Evolutionary conservation across 2,329 filamentous ascomycete species (phyloP).

Genomic region (Penicillium sp.): DNA sequence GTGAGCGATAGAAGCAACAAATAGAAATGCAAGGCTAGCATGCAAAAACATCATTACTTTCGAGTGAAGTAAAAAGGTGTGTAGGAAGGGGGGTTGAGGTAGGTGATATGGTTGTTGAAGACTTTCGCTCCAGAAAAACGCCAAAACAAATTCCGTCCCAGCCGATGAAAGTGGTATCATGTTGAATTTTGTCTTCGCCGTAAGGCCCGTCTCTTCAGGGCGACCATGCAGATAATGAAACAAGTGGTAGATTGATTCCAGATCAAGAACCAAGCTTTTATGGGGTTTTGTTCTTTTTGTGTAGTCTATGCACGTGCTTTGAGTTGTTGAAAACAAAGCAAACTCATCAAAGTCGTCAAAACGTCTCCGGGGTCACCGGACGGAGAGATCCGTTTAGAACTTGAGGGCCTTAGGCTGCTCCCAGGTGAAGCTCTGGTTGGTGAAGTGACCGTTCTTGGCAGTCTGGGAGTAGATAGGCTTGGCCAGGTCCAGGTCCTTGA

Average conservation of each 20-base stretch:
- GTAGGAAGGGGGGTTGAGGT: constrained; percentile 19
- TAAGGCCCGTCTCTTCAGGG: constrained; percentile 38
- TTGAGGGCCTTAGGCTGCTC: constrained; percentile 96
- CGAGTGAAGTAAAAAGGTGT: constrained; percentile 12
- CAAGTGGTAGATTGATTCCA: constrained; percentile 30
- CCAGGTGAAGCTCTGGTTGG: constrained; percentile 97
- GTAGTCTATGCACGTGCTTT: constrained; percentile 50
- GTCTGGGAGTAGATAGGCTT: constrained; percentile 98
- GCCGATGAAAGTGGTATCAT: constrained; percentile 53
- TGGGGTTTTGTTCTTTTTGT: constrained; percentile 30
- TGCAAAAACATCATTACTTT: constrained; percentile 3
- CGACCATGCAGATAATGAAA: constrained; percentile 46
- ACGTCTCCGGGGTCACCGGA: constrained; percentile 27
- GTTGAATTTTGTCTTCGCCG: constrained; percentile 52
- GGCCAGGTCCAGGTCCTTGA: constrained; percentile 92
- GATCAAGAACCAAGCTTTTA: constrained; percentile 21
- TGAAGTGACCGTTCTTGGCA: constrained; percentile 99
- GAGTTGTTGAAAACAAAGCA: constrained; percentile 58
- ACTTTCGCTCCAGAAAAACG: constrained; percentile 47
- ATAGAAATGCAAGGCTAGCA: constrained; percentile 3
- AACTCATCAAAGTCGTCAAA: constrained; percentile 51
- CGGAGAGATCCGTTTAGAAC: constrained; percentile 65
- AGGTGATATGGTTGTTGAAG: constrained; percentile 44
- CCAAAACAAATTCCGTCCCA: constrained; percentile 45
- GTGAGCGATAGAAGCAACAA: background rate